Conservation (phyloP, 176 grass and related monocot genomes). For the Avena insularis region DNA sequence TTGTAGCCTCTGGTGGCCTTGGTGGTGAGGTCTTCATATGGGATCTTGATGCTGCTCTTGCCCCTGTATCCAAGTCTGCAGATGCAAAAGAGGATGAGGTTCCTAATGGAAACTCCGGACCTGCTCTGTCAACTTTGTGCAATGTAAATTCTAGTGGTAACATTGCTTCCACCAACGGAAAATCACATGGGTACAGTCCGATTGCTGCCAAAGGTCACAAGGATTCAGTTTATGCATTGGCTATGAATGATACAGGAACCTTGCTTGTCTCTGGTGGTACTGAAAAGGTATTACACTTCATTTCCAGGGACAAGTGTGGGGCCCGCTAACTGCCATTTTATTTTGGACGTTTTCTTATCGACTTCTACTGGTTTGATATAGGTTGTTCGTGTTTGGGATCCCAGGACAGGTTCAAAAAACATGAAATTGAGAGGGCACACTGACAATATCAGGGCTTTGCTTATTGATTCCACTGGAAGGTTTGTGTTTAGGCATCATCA, state of each 20-base stretch:
- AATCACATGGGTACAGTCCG: slow-evolving; percentile 85
- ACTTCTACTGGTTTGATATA: slow-evolving; percentile 46
- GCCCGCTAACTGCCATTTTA: background rate
- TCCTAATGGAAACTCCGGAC: slow-evolving; percentile 77
- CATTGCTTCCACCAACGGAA: slow-evolving; percentile 58
- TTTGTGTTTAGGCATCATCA: slow-evolving; percentile 50
- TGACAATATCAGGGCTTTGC: slow-evolving; percentile 90
- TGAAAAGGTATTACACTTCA: slow-evolving; percentile 70
- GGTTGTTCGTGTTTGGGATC: slow-evolving; percentile 95
- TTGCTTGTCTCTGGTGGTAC: slow-evolving; percentile 96
- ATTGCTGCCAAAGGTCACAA: slow-evolving; percentile 87
- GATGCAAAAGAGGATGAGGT: slow-evolving; percentile 72
- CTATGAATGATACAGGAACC: slow-evolving; percentile 93
- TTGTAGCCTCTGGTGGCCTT: slow-evolving; percentile 90
- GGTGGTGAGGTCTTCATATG: slow-evolving; percentile 97
- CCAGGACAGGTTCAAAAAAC: slow-evolving; percentile 83
- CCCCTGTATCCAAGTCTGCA: slow-evolving; percentile 70
- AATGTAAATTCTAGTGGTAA: slow-evolving; percentile 63
- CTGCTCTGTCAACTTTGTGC: slow-evolving; percentile 66
- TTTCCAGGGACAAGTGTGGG: background rate
- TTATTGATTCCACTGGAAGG: slow-evolving; percentile 93
- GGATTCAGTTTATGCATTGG: slow-evolving; percentile 97
- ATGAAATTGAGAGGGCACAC: slow-evolving; percentile 98
- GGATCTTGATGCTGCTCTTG: slow-evolving; percentile 90
- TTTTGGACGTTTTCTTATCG: background rate